Evolutionary conservation across 495 filamentous ascomycete genomes (phyloP).

Genomic region (Penicillium egyptiacum): DNA sequence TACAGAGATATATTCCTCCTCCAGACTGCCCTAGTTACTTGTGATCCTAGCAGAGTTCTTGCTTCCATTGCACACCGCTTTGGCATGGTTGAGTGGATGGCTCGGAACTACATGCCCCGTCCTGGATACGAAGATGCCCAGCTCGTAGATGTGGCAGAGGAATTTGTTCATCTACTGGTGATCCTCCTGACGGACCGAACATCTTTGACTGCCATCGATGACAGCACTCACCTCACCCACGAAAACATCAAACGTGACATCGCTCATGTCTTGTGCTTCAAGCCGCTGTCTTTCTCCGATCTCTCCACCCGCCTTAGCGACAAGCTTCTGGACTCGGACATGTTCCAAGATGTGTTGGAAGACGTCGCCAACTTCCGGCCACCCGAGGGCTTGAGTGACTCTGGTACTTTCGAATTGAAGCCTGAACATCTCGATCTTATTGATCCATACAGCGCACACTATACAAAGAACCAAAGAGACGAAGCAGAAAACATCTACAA

Average conservation of each 20-base stretch:
- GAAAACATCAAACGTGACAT: constrained; percentile 83
- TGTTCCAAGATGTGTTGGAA: constrained; percentile 81
- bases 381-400: constrained; percentile 88
- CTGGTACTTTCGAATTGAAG: constrained; percentile 91
- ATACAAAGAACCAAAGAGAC: constrained; percentile 94
- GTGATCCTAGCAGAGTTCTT: constrained; percentile 79
- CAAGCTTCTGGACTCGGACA: constrained; percentile 62
- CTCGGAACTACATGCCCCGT: constrained; percentile 70
- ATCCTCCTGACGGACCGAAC: constrained; percentile 85
- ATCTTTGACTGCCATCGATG: constrained; percentile 68
- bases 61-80: constrained; percentile 91
- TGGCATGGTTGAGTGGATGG: constrained; percentile 85
- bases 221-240: constrained; percentile 62
- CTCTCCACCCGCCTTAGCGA: constrained; percentile 68
- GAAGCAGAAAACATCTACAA: constrained; percentile 89
- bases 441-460: constrained; percentile 93
- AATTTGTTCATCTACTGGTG: constrained; percentile 92
- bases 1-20: constrained; percentile 94
- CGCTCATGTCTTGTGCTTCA: constrained; percentile 92
- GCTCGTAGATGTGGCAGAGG: constrained; percentile 88
- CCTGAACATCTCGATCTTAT: constrained; percentile 78
- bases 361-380: constrained; percentile 86
- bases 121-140: constrained; percentile 77
- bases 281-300: constrained; percentile 90
- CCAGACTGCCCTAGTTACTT: constrained; percentile 85